phyloP scores from a whole-genome alignment of 2,329 filamentous ascomycete species.

The Fusarium sambucinum region DNA sequence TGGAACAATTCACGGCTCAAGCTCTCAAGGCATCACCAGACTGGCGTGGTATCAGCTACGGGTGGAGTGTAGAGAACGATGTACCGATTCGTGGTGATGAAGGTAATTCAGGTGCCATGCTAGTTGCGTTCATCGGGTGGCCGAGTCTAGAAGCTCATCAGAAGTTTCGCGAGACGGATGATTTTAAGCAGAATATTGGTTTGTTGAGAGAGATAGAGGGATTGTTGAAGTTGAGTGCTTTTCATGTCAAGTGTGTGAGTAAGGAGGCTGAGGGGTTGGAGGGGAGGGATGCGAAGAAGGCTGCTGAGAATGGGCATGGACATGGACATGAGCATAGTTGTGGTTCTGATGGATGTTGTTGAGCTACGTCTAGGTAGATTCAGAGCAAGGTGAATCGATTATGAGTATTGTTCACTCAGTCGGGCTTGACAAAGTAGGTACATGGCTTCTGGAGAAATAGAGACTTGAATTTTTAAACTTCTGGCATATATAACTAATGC shows the following conservation, averaged over 20 bases:
- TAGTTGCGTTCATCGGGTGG: constrained; percentile 53
- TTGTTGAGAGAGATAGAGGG: constrained; percentile 44
- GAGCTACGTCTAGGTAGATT: too few relatives aligned
- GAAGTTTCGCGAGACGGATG: constrained; percentile 51
- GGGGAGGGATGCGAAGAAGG: constrained; percentile 23
- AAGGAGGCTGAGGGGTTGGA: constrained; percentile 18
- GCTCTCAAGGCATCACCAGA: constrained; percentile 38
- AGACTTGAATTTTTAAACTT: too few relatives aligned
- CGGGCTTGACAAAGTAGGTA: too few relatives aligned
- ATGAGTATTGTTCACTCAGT: too few relatives aligned
- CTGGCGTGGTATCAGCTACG: constrained; percentile 46
- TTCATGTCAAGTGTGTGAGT: constrained; percentile 43
- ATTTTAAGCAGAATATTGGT: constrained; percentile 52
- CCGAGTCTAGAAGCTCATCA: constrained; percentile 54
- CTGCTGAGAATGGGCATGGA: constrained; percentile 26
- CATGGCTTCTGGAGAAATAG: too few relatives aligned
- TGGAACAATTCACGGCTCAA: constrained; percentile 31
- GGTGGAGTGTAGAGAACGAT: constrained; percentile 52
- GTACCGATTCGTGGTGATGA: constrained; percentile 49
- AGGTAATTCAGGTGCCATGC: constrained; percentile 43
- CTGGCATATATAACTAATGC: too few relatives aligned
- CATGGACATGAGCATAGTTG: constrained; percentile 35
- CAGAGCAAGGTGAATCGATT: too few relatives aligned
- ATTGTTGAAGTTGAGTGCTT: constrained; percentile 38
- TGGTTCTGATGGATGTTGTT: constrained; percentile 33